Evolutionary conservation across 2,329 filamentous ascomycete genomes (phyloP).

Genomic region (Microsporum ferrugineum): DNA sequence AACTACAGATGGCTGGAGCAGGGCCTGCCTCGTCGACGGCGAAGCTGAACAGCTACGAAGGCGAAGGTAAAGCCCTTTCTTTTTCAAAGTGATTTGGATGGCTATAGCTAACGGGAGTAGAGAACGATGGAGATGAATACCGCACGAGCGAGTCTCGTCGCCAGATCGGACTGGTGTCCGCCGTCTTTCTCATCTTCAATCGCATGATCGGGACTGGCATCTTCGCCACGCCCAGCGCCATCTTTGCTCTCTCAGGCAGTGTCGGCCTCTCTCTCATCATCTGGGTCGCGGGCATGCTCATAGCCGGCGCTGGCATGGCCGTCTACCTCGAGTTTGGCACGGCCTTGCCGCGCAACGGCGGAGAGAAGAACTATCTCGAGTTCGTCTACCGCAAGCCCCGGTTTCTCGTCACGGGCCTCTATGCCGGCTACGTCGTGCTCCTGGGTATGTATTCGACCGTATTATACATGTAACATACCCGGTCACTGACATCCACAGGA

Average conservation of each 20-base stretch:
- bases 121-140: slow-evolving; percentile 7
- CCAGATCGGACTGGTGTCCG: slow-evolving; percentile 17
- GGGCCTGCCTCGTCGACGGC: background rate
- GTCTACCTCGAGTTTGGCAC: slow-evolving; percentile 55
- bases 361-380: slow-evolving; percentile 58
- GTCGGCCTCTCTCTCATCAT: slow-evolving; percentile 50
- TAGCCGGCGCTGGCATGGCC: slow-evolving; percentile 49
- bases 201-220: slow-evolving; percentile 58
- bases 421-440: slow-evolving; percentile 40
- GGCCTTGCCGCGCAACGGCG: slow-evolving; percentile 56
- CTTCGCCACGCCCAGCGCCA: slow-evolving; percentile 56
- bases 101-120: background rate
- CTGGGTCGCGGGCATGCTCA: slow-evolving; percentile 50
- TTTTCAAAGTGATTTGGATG: too few relatives aligned
- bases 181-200: slow-evolving; percentile 30
- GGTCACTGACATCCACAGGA: slow-evolving; percentile 4
- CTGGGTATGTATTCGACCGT: slow-evolving; percentile 28
- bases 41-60: background rate
- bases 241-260: slow-evolving; percentile 53
- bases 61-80: background rate
- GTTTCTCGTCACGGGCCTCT: slow-evolving; percentile 50
- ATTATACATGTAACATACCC: background rate
- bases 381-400: slow-evolving; percentile 52
- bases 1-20: background rate
- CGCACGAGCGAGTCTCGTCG: slow-evolving; percentile 13